Percentiles rank a stretch among this genome's conserved stretches.
Conservation (phyloP, 2,329 filamentous ascomycete species). For the Venturiaceae sp. region DNA sequence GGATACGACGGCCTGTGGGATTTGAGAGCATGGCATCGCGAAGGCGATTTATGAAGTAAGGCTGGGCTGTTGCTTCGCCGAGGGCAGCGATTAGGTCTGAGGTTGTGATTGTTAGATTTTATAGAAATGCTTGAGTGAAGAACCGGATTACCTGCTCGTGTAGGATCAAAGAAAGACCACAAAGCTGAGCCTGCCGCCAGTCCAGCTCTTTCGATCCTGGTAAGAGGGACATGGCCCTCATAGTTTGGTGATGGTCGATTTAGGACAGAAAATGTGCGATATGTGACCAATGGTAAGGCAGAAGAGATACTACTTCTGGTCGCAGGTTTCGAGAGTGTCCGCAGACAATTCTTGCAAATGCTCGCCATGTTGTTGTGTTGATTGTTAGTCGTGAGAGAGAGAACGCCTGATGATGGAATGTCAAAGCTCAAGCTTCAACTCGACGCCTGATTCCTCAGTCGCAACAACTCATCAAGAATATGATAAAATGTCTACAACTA, state of each 20-base stretch:
- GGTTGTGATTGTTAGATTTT: neutral
- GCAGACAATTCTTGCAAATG: neutral
- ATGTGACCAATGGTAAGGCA: conserved; percentile 11
- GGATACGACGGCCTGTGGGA: conserved; percentile 79
- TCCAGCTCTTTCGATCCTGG: conserved; percentile 61
- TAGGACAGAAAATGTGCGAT: conserved; percentile 64
- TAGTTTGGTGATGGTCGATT: conserved; percentile 82
- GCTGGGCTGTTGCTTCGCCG: conserved; percentile 90
- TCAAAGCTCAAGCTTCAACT: neutral
- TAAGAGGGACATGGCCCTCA: conserved; percentile 85
- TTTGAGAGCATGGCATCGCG: conserved; percentile 82
- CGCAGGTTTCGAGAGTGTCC: neutral
- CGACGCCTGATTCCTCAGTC: neutral
- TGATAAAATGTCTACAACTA: neutral
- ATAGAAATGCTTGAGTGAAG: neutral
- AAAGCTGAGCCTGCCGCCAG: conserved; percentile 56
- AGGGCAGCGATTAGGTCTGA: conserved; percentile 85
- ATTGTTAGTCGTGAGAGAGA: neutral
- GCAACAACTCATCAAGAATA: neutral
- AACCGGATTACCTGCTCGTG: conserved; percentile 55
- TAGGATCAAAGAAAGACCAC: conserved; percentile 59
- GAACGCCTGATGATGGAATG: neutral
- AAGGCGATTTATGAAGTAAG: conserved; percentile 89
- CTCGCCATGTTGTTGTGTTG: neutral
- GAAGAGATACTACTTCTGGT: neutral